Evolutionary conservation across 2,329 filamentous ascomycete genomes (phyloP).

Genomic region (Trichoderma oligosporum): DNA sequence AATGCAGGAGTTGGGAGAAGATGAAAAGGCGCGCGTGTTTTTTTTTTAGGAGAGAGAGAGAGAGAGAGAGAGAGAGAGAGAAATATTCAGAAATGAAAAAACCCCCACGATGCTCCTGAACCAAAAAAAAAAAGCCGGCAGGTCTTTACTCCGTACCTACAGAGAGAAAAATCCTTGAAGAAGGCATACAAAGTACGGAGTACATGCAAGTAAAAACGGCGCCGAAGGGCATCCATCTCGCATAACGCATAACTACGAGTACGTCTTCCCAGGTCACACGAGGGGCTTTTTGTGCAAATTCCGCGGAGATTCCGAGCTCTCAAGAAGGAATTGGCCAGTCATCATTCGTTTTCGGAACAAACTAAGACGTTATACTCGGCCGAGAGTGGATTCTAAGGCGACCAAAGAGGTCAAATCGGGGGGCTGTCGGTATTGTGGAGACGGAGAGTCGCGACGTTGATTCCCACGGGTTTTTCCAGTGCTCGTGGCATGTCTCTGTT

Average conservation of each 20-base stretch:
- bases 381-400: neutral
- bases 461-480: neutral
- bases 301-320: slow-evolving; percentile 15
- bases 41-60: no score
- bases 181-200: no score
- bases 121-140: neutral
- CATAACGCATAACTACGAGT: no score
- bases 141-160: neutral
- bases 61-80: no score
- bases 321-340: slow-evolving; percentile 7
- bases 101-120: no score
- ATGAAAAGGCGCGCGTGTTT: no score
- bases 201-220: no score
- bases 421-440: slow-evolving; percentile 11
- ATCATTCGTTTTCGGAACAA: neutral
- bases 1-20: slow-evolving; percentile 7
- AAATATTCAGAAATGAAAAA: no score
- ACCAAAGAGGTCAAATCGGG: neutral
- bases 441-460: neutral
- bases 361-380: neutral
- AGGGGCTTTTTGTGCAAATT: neutral
- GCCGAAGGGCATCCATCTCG: no score
- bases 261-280: neutral
- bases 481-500: neutral
- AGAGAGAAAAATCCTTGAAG: no score